Conservation (phyloP, 148 eudicot species). For the Camellia lanceoleosa region DNA sequence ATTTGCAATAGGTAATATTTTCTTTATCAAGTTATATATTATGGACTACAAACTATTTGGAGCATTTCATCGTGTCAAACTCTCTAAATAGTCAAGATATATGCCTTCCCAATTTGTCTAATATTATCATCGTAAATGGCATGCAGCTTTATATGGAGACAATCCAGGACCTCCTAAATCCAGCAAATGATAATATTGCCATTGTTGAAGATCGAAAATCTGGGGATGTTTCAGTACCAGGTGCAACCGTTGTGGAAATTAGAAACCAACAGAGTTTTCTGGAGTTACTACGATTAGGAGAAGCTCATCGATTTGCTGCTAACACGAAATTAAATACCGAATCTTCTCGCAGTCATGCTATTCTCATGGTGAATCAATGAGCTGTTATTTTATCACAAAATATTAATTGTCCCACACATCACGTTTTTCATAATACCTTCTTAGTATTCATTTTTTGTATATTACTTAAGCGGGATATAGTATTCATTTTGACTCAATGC, state of each 20-base stretch:
- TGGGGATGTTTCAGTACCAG: constrained; percentile 88
- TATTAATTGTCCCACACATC: not conserved
- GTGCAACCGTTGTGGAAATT: constrained; percentile 72
- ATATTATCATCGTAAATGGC: not conserved
- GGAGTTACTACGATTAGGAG: constrained; percentile 73
- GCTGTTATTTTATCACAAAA: not conserved
- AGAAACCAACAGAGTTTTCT: constrained; percentile 61
- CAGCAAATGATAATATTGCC: constrained; percentile 81
- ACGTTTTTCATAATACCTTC: not conserved
- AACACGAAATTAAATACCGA: constrained; percentile 89
- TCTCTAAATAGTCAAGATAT: not conserved
- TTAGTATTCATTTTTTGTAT: not conserved
- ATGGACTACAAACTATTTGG: not conserved
- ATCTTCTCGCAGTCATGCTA: constrained; percentile 92
- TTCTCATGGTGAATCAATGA: constrained; percentile 55
- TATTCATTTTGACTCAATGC: constrained; percentile 5
- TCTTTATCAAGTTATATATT: not conserved
- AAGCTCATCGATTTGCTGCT: constrained; percentile 84
- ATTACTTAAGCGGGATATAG: not conserved
- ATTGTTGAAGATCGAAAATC: constrained; percentile 80
- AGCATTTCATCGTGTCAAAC: not conserved
- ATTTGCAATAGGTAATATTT: not conserved
- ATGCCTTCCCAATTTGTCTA: not conserved
- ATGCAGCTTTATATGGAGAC: constrained; percentile 86
- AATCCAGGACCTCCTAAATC: constrained; percentile 84